Evolutionary conservation across 176 grass and related monocot species (phyloP).

Genomic region (Bonia amplexicaulis): DNA sequence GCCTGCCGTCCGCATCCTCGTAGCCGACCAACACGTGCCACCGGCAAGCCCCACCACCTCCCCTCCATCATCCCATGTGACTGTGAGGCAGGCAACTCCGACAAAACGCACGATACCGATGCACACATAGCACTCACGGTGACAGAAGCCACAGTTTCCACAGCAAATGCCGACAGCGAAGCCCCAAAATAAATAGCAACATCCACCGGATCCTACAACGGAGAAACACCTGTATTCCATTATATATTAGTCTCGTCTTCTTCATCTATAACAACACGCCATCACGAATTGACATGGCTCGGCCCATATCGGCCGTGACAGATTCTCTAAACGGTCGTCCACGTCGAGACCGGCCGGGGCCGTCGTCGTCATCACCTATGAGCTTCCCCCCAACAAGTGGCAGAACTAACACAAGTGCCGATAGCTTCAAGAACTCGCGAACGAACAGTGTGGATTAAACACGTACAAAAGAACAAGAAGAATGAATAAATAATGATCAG

Average conservation of each 20-base stretch:
- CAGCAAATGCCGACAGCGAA: not conserved
- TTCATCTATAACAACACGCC: constrained; percentile 42
- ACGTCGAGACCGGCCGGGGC: constrained; percentile 12
- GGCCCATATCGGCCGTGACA: constrained; percentile 2
- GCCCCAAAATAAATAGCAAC: not conserved
- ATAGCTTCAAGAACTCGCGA: constrained; percentile 23
- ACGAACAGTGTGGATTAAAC: constrained; percentile 4
- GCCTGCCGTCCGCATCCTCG: not conserved
- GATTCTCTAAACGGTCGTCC: constrained; percentile 37
- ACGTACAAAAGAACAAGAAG: constrained; percentile 47
- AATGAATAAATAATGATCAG: constrained; percentile 40
- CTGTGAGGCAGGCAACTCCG: constrained; percentile 9
- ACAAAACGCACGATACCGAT: not conserved
- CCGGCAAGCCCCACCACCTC: not conserved
- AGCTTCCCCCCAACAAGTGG: not conserved
- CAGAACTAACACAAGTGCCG: constrained; percentile 40
- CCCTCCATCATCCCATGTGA: not conserved
- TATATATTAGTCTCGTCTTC: constrained; percentile 4
- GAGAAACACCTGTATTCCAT: constrained; percentile 32
- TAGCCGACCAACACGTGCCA: constrained; percentile 4
- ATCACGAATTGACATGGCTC: constrained; percentile 23
- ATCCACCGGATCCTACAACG: constrained; percentile 4
- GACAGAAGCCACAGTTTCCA: not conserved
- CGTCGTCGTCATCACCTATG: not conserved
- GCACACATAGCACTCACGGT: not conserved